A percentile compares a stretch with the other conserved stretches of the same genome.
phyloP scores from a whole-genome alignment of 2,329 filamentous ascomycete genomes.

The Fusarium papillatum region DNA sequence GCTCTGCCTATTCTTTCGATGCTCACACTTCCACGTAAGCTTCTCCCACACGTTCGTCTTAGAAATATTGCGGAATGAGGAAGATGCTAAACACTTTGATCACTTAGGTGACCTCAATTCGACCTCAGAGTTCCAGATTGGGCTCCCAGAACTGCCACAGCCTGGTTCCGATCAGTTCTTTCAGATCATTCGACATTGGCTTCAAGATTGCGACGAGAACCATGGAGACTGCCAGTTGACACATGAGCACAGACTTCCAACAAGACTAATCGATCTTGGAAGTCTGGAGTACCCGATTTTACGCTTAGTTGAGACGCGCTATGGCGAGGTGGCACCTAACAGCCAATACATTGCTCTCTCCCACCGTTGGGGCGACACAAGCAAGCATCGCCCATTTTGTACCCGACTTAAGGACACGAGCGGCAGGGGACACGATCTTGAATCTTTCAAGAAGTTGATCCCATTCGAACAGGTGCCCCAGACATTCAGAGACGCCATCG shows the following conservation, averaged over 20 bases:
- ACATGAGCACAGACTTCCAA: not conserved
- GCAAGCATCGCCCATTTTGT: not conserved
- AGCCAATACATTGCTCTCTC: not conserved
- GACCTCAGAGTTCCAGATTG: not conserved
- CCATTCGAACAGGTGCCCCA: not conserved
- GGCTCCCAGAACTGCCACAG: not conserved
- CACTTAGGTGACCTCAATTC: not conserved
- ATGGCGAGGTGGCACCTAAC: not conserved
- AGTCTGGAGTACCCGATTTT: not conserved
- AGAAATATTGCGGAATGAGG: too few species aligned
- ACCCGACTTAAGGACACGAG: not conserved
- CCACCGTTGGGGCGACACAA: not conserved
- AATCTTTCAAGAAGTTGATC: not conserved
- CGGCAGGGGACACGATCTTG: not conserved
- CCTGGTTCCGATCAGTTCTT: not conserved
- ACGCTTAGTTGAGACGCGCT: not conserved
- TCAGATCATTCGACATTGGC: not conserved
- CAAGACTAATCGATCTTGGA: not conserved
- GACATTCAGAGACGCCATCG: not conserved
- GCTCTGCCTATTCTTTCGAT: too few species aligned
- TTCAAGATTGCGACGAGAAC: not conserved
- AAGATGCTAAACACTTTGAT: not conserved
- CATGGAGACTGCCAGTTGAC: not conserved
- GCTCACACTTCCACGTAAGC: too few species aligned
- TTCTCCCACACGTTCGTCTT: too few species aligned